These are phyloP conservation scores for Pythium biforme DNA, from an alignment of 352 stramenopile species.

Conservation along the genomic window DNA sequence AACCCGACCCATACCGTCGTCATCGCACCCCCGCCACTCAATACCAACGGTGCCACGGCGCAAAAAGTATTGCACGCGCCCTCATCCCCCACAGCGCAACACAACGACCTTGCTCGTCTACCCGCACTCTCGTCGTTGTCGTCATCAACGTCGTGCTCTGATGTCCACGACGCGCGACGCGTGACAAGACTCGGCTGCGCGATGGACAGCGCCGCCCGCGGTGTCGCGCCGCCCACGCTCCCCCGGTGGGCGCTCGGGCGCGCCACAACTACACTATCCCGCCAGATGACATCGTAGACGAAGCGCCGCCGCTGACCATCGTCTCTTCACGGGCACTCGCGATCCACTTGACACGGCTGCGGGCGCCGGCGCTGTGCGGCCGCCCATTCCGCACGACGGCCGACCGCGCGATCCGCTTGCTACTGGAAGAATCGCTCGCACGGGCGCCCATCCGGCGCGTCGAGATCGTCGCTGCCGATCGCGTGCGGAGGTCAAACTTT, in stretches of 20 bases:
- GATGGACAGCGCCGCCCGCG: background rate
- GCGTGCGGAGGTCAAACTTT: background rate
- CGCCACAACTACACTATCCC: background rate
- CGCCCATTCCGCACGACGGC: constrained; percentile 12
- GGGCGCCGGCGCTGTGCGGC: background rate
- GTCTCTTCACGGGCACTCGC: constrained; percentile 3
- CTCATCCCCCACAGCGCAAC: background rate
- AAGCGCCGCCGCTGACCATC: background rate
- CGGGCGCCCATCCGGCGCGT: constrained; percentile 9
- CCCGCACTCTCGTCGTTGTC: no score
- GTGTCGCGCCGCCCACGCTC: background rate
- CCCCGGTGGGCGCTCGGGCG: no score
- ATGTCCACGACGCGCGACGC: background rate
- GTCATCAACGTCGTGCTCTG: background rate
- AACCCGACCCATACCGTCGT: no score
- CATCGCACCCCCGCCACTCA: no score
- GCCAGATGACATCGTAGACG: background rate
- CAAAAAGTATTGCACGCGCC: no score
- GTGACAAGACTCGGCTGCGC: background rate
- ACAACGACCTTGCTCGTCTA: no score
- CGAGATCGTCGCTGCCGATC: background rate
- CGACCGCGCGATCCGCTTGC: constrained; percentile 24
- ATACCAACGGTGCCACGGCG: no score
- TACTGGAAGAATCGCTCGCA: constrained; percentile 35
- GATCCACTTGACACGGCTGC: constrained; percentile 28